A percentile compares a stretch with the other conserved stretches of the same genome.
These are phyloP conservation scores for Penicillium aurantiogriseum DNA, from an alignment of 2,329 filamentous ascomycete genomes.

Conservation along the genomic window DNA sequence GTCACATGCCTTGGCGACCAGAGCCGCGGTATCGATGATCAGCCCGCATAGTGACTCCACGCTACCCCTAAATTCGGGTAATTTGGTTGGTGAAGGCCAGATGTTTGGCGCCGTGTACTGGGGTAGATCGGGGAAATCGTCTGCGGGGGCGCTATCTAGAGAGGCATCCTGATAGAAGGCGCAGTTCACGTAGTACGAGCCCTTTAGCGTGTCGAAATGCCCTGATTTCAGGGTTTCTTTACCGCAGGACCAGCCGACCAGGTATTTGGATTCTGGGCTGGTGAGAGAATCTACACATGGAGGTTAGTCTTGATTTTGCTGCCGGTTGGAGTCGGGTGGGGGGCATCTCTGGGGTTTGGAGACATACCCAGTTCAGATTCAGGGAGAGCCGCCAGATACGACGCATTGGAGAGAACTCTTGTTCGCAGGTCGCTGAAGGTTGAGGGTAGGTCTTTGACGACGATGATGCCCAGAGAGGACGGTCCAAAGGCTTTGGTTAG, in stretches of 20 bases:
- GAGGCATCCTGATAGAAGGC: conserved; percentile 50
- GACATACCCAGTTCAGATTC: conserved; percentile 66
- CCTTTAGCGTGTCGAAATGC: conserved; percentile 62
- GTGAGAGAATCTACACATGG: conserved; percentile 40
- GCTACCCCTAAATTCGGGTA: conserved; percentile 72
- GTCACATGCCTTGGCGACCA: conserved; percentile 90
- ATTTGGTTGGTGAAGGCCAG: conserved; percentile 69
- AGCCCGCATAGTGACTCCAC: conserved; percentile 75
- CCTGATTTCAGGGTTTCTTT: conserved; percentile 63
- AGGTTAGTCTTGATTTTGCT: background rate
- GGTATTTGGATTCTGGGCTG: conserved; percentile 54
- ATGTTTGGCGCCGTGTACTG: conserved; percentile 89
- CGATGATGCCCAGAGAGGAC: conserved; percentile 82
- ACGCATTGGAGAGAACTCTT: conserved; percentile 78
- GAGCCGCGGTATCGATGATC: conserved; percentile 83
- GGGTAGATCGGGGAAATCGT: conserved; percentile 58
- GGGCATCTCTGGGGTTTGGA: background rate
- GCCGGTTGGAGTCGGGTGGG: background rate
- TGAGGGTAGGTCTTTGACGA: conserved; percentile 81
- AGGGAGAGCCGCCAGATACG: conserved; percentile 81
- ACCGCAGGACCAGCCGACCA: conserved; percentile 64
- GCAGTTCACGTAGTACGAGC: conserved; percentile 64
- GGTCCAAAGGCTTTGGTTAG: conserved; percentile 76
- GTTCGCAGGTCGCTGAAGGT: conserved; percentile 70
- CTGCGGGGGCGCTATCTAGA: conserved; percentile 39